A percentile compares a stretch with the other conserved stretches of the same genome.
phyloP scores from a whole-genome alignment of 108 stramenopile species.

The Nitzschia sp. region DNA sequence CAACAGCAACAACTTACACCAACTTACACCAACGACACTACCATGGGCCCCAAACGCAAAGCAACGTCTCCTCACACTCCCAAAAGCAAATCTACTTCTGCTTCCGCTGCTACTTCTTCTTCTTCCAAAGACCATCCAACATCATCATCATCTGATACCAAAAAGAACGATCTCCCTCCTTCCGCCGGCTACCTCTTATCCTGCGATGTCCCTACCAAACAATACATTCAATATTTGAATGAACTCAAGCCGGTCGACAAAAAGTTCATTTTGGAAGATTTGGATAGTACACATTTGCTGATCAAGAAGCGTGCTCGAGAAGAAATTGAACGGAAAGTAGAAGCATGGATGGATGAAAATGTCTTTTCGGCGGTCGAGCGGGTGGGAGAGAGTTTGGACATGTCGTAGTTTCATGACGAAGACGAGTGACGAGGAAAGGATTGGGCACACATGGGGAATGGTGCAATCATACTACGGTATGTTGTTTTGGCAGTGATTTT shows the following conservation, averaged over 20 bases:
- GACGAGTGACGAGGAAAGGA: too few relatives aligned
- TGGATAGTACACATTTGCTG: slow-evolving; percentile 79
- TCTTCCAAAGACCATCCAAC: neutral
- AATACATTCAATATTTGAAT: slow-evolving; percentile 73
- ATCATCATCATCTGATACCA: neutral
- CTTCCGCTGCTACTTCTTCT: neutral
- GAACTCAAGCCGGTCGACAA: slow-evolving; percentile 70
- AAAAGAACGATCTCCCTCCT: slow-evolving; percentile 33
- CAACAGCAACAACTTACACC: too few relatives aligned
- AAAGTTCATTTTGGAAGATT: slow-evolving; percentile 80
- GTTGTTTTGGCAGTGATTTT: too few relatives aligned
- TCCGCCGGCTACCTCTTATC: slow-evolving; percentile 74
- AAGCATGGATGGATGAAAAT: slow-evolving; percentile 75
- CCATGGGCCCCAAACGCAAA: slow-evolving; percentile 1
- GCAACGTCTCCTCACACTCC: neutral
- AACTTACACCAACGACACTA: neutral
- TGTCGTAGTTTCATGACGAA: too few relatives aligned
- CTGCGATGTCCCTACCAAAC: slow-evolving; percentile 82
- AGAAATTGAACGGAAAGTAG: slow-evolving; percentile 74
- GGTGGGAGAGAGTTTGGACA: slow-evolving; percentile 64
- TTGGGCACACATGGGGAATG: too few relatives aligned
- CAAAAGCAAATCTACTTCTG: neutral
- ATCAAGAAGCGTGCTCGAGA: slow-evolving; percentile 63
- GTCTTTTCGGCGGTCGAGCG: slow-evolving; percentile 60
- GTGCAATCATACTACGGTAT: too few relatives aligned